Evolutionary conservation across 1,139 yeast genomes (phyloP), one percentile per base, ranked within the genome.

Genomic region (Meyerozyma guilliermondii): DNA sequence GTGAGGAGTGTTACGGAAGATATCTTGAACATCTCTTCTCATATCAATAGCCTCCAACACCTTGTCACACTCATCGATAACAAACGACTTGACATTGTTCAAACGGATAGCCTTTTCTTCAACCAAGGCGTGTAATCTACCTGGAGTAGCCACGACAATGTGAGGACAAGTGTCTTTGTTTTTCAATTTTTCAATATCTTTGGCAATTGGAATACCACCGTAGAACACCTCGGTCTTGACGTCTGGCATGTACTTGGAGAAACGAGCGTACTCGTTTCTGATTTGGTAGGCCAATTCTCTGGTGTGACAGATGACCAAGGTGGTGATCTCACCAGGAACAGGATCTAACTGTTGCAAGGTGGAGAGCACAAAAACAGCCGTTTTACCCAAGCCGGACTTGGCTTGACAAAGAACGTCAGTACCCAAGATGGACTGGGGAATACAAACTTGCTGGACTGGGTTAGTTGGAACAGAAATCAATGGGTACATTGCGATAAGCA

Each of bases 1-100:
- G 70, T 87, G 95, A 51, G 98, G 98, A 43, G 98, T 92, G 48
- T 88, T 87, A 67, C 97, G 85, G 83, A 92, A 92, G 53, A 92
- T 87, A 65, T 91, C 98, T 74, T 92, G 98, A 46, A 92, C 97
- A 62, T 92, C 98, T 67, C 96, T 85, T 77, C 98, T 86, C 98
- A 92, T 92, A 60, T 86, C 95, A 58, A 87, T 67, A 46, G 81
- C 76, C 71, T 92, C 98, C 65, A 92, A 80, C 47, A 92, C 98
- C 74, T 89, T 89, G 76, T 92, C 98, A 82, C 98, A 92, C 75
- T 92, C 98, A 66, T 92, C 98, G 61, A 92, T 83, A 49, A 92
- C 97, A 61, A 92, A 92, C 51, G 92, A 87, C 77, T 91, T 92
- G 62, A 92, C 87, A 64, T 87, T 87, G 69, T 83, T 83, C 56